Conservation (phyloP, 371 early-diverging fungal species). For the Mucor racemosus region DNA sequence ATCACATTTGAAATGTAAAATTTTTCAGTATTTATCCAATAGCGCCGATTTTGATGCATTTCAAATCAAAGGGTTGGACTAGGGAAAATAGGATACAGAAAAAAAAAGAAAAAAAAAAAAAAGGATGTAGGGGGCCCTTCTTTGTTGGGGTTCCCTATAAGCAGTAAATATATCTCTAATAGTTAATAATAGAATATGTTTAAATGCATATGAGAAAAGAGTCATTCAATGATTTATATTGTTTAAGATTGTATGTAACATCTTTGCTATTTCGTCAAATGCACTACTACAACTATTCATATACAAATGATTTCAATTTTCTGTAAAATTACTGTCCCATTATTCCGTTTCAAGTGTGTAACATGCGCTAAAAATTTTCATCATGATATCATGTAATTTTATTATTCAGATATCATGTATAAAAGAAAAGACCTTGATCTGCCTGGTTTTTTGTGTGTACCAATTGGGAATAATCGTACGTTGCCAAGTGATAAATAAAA, state of each 20-base stretch:
- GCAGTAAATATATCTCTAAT: not conserved
- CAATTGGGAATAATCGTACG: not conserved
- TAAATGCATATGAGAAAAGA: too few species aligned
- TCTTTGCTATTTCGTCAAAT: too few species aligned
- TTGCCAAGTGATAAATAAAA: not conserved
- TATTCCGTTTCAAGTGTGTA: not conserved
- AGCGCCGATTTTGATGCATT: not conserved
- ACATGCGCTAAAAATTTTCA: not conserved
- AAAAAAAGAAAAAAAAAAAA: not conserved
- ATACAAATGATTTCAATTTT: not conserved
- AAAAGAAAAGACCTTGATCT: not conserved
- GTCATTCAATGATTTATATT: too few species aligned
- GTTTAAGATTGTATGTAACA: too few species aligned
- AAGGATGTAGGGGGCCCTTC: not conserved
- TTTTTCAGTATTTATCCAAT: not conserved
- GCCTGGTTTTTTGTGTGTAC: not conserved
- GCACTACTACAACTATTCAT: too few species aligned
- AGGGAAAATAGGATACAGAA: not conserved
- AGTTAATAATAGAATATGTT: not conserved
- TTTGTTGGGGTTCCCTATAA: not conserved
- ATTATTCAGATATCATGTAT: not conserved
- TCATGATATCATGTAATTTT: slow-evolving; percentile 1
- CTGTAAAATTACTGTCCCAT: not conserved
- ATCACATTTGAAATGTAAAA: not conserved
- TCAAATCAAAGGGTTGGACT: not conserved